These are phyloP conservation scores for Phytophthora pinifolia DNA, from an alignment of 352 stramenopile species.

Conservation along the genomic window DNA sequence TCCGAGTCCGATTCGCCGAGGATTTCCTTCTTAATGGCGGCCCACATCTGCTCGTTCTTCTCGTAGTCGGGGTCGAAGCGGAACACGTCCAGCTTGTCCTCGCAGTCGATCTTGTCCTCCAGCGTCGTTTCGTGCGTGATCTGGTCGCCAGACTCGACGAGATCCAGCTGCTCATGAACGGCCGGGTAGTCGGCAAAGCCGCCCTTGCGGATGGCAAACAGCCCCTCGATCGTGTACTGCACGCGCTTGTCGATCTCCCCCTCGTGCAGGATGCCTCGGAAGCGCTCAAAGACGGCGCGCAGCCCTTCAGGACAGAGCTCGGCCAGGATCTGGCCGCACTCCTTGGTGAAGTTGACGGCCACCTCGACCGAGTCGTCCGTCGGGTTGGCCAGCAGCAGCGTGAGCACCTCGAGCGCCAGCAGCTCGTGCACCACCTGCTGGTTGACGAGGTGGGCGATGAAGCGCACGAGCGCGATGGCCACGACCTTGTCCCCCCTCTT, in stretches of 20 bases:
- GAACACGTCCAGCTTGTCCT: slow-evolving; percentile 98
- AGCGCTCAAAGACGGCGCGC: slow-evolving; percentile 96
- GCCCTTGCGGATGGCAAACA: slow-evolving; percentile 96
- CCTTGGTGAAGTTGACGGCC: slow-evolving; percentile 97
- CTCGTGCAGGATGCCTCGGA: slow-evolving; percentile 97
- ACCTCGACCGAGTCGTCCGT: slow-evolving; percentile 99
- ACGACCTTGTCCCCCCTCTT: slow-evolving; percentile 96
- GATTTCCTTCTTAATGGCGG: slow-evolving; percentile 96
- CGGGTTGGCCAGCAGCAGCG: slow-evolving; percentile 95
- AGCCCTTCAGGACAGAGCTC: slow-evolving; percentile 90
- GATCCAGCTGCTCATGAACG: slow-evolving; percentile 94
- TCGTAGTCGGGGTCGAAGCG: slow-evolving; percentile 93
- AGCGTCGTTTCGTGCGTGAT: slow-evolving; percentile 98
- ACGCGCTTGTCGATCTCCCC: slow-evolving; percentile 97
- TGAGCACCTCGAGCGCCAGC: slow-evolving; percentile 97
- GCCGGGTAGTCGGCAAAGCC: slow-evolving; percentile 95
- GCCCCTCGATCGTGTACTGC: slow-evolving; percentile 98
- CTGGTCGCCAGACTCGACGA: slow-evolving; percentile 98
- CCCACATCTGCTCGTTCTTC: slow-evolving; percentile 97
- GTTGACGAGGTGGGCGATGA: slow-evolving; percentile 99
- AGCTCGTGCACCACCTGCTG: slow-evolving; percentile 98
- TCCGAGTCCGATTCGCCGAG: slow-evolving; percentile 92
- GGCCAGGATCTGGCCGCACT: slow-evolving; percentile 90
- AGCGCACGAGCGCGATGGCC: slow-evolving; percentile 94
- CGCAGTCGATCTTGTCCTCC: slow-evolving; percentile 95